Base-by-base conservation (phyloP, 2,329 filamentous ascomycete species). In the Alternaria postmessia region DNA sequence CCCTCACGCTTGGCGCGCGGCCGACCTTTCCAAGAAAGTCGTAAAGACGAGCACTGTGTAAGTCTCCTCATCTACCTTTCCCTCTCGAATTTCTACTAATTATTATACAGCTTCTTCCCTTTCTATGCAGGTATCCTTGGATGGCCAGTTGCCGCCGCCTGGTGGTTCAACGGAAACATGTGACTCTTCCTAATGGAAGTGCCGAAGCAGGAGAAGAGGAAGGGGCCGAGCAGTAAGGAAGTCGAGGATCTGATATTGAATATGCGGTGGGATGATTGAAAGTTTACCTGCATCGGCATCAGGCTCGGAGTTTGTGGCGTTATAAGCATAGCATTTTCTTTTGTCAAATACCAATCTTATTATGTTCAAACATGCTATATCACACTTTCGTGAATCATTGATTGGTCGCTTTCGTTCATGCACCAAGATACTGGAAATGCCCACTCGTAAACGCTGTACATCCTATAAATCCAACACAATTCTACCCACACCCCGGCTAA, bases 401-500 rank as follows among this genome's bases (percentile, higher is more conserved):
- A 24, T 6, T 2, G 18, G 8, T 5, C 16, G 2, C 22, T 24
- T 8, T 14, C 2, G 8, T 1, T 5, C 11, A 28, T 5, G 36
- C n/a, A 3, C 0, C 8, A 6, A 32, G 39, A 12, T n/a, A 1
- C 5, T 4, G 8, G 7, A 16, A 28, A 7, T n/a, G 11, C 14
- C 4, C 4, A 5, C 11, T 46, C 12, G 5, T 6, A 11, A 22
- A 2, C 7, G 12, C 2, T 26, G 24, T 8, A 41, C 8, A 8
- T 20, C 18, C 52, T 60, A 77, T 26, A 78, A 34, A 51, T 79
- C 75, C 22, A 79, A 51, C 3, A 72, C 65, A 51, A 78, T 75
- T 28, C 53, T 69, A 7, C 76, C 77, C 4, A 79, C 44, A 1
- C 77, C 76, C 38, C 77, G 66, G 30, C 67, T 71, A n/a, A 81